Base-by-base conservation (phyloP, 2,329 filamentous ascomycete genomes). In the Arachnopeziza araneosa region DNA sequence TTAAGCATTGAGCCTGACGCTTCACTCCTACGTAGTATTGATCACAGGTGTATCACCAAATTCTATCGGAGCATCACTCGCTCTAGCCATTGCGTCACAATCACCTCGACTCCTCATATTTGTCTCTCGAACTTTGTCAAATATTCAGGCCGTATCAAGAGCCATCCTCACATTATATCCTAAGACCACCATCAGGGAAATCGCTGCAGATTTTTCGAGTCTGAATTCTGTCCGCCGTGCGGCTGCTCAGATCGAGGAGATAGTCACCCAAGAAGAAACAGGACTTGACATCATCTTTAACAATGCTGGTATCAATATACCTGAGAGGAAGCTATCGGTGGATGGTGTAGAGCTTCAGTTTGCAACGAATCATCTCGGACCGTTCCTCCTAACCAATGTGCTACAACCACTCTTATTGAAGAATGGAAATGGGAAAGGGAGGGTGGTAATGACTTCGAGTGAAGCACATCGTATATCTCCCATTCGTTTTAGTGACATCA, bases 191-290 rank as follows among this genome's bases (percentile, higher is more conserved):
- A 71, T 72, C 32, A 68, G 69, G 5, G 49, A 69, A 26, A 64
- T 78, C 3, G 55, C 63, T n/a, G 64, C 79, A 8, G 75, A 80
- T 57, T 72, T 80, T 9, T 69, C 70, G 2, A 55, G 66, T 66
- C 2, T 74, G 75, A 68, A 58, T 68, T 6, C 72, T 24, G 58
- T 65, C 7, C 61, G 63, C 0, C 9, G 21, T 26, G 61, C 63
- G 21, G 64, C 60, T 14, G 14, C 17, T 3, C 24, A 57, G 17
- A 51, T 64, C 24, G 26, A 54, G 12, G 24, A 57, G 6, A 53
- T 56, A 14, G 17, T 60, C 19, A 24, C 51, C 8, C 58, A 7
- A 19, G 36, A 44, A 44, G 36, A 19, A 14, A 44, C 12, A 17
- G 36, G 36, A 14, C 36, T 68, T 19, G 64, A 69, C 52, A 57